Base-by-base conservation (phyloP, 2,329 filamentous ascomycete genomes). In the Hypoxylon sp. region DNA sequence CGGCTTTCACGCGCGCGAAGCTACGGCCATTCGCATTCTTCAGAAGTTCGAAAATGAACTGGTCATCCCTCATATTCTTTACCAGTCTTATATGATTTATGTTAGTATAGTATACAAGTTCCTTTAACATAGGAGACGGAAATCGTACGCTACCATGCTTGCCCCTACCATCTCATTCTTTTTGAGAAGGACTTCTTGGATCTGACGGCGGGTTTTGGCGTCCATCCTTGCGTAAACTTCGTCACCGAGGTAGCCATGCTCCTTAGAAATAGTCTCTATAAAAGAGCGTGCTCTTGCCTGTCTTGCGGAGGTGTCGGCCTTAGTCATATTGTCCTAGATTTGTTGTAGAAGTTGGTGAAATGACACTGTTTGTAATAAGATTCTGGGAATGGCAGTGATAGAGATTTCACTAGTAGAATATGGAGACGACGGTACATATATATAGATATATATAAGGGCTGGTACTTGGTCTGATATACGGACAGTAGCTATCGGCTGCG, bases 11-110 rank as follows among this genome's bases (percentile, higher is more conserved):
- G 14, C 46, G 72, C 7, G 3, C 61, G 68, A 82, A 87, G 9
- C 62, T 60, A 60, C 85, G 86, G 72, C 87, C 84, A 46, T 88
- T 85, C 2, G 84, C 84, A 70, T 87, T 88, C 65, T 87, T 85
- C 0, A 87, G 78, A 0, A 88, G 72, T 71, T 87, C 85, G 36
- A 85, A 83, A 0, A 87, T 75, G 68, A 87, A 87, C 32, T 82
- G 79, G 0, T 82, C 78, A 3, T 80, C 77, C 53, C 76, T 82
- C 0, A 85, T 70, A 30, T 83, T 80, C 41, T 76, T 78, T 1
- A 80, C 79, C n/a, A 84, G 66, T 13, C 82, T 84, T 46, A 28
- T 17, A 17, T 46, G 19, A 14, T 21, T 36, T 7, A 25, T 50
- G 28, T 57, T 5, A 57, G 36, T 38, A 21, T 51, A 11, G 17